phyloP scores from a whole-genome alignment of 148 eudicot species.

The Spergularia bocconei region DNA sequence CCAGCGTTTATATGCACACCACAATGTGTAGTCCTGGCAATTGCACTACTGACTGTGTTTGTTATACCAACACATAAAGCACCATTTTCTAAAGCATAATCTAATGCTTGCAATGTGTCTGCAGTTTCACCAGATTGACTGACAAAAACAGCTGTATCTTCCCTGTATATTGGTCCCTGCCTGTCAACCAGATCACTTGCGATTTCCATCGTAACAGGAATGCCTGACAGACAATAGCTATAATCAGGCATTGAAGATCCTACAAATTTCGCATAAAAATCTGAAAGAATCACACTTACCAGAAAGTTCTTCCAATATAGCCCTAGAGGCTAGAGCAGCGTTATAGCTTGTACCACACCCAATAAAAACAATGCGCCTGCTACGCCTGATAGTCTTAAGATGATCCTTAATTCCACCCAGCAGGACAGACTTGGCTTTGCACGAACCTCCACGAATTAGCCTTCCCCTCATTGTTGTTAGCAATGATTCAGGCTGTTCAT shows the following conservation, averaged over 20 bases:
- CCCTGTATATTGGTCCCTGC: conserved; percentile 97
- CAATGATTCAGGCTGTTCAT: conserved; percentile 89
- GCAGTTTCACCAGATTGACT: conserved; percentile 99
- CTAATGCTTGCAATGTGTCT: conserved; percentile 84
- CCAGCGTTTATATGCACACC: conserved; percentile 99
- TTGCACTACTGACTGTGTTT: conserved; percentile 96
- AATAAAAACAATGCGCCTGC: conserved; percentile 87
- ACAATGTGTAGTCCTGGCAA: conserved; percentile 88
- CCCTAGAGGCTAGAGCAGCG: conserved; percentile 96
- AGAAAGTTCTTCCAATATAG: conserved; percentile 97
- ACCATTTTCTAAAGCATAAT: conserved; percentile 90
- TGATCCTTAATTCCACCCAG: conserved; percentile 96
- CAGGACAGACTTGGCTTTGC: conserved; percentile 81
- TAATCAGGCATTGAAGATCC: not conserved
- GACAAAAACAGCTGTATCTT: conserved; percentile 94
- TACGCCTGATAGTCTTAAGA: conserved; percentile 90
- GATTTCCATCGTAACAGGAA: conserved; percentile 95
- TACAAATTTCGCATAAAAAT: not conserved
- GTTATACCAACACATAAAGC: conserved; percentile 97
- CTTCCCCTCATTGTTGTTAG: conserved; percentile 96
- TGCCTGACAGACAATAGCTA: conserved; percentile 39
- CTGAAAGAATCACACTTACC: conserved; percentile 43
- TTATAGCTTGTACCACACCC: conserved; percentile 99
- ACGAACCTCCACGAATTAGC: conserved; percentile 87
- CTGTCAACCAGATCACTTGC: conserved; percentile 98